phyloP scores from a whole-genome alignment of 129 eudicot species.

The Lonicera japonica region DNA sequence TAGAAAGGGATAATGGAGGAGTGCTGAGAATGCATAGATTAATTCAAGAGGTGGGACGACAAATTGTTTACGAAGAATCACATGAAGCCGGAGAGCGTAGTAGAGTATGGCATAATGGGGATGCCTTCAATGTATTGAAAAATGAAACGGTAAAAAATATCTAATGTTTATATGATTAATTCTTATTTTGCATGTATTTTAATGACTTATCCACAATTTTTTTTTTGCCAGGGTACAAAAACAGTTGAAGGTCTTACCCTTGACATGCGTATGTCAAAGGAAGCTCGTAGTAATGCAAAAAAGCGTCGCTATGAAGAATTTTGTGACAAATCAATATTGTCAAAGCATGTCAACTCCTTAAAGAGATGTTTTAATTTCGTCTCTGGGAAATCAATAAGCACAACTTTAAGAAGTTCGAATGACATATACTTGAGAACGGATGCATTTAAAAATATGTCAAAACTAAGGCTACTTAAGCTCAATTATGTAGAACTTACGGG shows the following conservation, averaged over 20 bases:
- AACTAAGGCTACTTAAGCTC: conserved; percentile 15
- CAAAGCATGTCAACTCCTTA: neutral
- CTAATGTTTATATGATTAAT: neutral
- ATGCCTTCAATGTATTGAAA: conserved; percentile 7
- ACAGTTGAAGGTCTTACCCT: conserved; percentile 3
- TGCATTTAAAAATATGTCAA: conserved; percentile 11
- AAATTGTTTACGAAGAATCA: conserved; percentile 27
- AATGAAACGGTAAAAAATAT: conserved; percentile 11
- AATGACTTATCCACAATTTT: neutral
- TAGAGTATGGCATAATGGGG: conserved; percentile 17
- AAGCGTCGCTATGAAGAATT: neutral
- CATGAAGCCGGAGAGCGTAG: conserved; percentile 18
- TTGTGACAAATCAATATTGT: too few species aligned
- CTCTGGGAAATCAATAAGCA: neutral
- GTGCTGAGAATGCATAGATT: conserved; percentile 26
- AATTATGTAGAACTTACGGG: conserved; percentile 18
- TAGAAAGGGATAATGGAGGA: conserved; percentile 7
- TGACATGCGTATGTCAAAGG: neutral
- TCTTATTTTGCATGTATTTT: neutral
- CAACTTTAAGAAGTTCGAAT: neutral
- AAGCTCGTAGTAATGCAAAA: neutral
- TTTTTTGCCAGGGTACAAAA: conserved; percentile 4
- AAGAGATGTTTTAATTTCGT: neutral
- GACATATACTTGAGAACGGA: conserved; percentile 7
- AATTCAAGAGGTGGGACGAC: conserved; percentile 9